Evolutionary conservation across 2,329 filamentous ascomycete species (phyloP).

Genomic region (Chrysosporium keratinophilum): DNA sequence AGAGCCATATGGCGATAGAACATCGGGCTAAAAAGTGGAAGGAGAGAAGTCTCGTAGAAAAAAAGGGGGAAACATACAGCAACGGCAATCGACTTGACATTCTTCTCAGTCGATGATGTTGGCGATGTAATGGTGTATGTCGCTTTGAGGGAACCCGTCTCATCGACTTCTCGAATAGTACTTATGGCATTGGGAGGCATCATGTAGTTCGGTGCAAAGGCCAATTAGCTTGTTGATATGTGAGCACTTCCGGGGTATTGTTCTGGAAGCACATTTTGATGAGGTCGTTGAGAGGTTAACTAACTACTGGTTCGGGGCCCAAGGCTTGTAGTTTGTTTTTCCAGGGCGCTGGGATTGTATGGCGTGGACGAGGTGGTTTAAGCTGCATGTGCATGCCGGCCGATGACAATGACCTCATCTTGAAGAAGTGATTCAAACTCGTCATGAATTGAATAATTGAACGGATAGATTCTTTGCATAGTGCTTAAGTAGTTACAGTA

Average conservation of each 20-base stretch:
- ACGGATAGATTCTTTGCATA: background rate
- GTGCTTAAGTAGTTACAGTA: slow-evolving; percentile 1
- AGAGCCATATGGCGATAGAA: background rate
- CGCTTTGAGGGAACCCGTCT: slow-evolving; percentile 40
- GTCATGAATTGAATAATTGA: background rate
- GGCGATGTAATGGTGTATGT: slow-evolving; percentile 40
- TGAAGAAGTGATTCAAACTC: background rate
- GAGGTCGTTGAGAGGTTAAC: too few species aligned
- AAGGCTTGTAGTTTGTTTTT: slow-evolving; percentile 2
- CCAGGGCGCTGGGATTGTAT: background rate
- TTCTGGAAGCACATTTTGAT: background rate
- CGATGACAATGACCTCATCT: background rate
- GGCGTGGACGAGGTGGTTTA: background rate
- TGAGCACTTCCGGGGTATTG: background rate
- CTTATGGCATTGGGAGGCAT: slow-evolving; percentile 20
- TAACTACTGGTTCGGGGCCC: background rate
- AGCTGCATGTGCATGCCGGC: background rate
- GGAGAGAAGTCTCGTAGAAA: background rate
- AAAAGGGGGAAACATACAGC: slow-evolving; percentile 21
- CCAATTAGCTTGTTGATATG: background rate
- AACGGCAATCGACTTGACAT: slow-evolving; percentile 33
- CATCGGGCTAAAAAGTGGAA: background rate
- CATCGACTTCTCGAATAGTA: slow-evolving; percentile 38
- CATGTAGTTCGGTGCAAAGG: background rate
- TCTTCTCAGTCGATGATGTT: background rate